Percentiles rank a stretch among this genome's conserved stretches.
phyloP scores from a whole-genome alignment of 331 rosid genomes.

The Cydonia oblonga region DNA sequence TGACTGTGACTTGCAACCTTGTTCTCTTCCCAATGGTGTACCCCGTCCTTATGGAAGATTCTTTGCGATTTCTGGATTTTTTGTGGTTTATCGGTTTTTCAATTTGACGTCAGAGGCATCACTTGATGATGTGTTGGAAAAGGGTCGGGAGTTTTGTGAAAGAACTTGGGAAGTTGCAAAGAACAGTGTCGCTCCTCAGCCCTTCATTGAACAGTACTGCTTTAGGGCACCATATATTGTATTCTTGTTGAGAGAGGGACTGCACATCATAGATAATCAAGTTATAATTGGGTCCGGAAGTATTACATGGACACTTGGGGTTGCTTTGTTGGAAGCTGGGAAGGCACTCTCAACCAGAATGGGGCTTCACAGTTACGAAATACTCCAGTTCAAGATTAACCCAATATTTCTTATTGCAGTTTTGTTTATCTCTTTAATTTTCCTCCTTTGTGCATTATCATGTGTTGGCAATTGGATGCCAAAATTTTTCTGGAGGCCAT shows the following conservation, averaged over 20 bases:
- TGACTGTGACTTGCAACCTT: slow-evolving; percentile 75
- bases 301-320: slow-evolving; percentile 97
- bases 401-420: slow-evolving; percentile 43
- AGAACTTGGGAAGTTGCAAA: slow-evolving; percentile 70
- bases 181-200: slow-evolving; percentile 84
- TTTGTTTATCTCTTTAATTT: slow-evolving; percentile 53
- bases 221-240: slow-evolving; percentile 88
- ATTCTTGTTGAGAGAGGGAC: slow-evolving; percentile 75
- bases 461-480: slow-evolving; percentile 58
- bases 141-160: slow-evolving; percentile 66
- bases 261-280: slow-evolving; percentile 69
- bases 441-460: slow-evolving; percentile 67
- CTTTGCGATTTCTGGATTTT: slow-evolving; percentile 85
- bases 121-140: slow-evolving; percentile 76
- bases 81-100: slow-evolving; percentile 77
- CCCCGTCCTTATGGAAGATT: slow-evolving; percentile 77
- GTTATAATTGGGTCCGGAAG: slow-evolving; percentile 84
- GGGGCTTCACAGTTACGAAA: slow-evolving; percentile 42
- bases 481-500: slow-evolving; percentile 61
- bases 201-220: slow-evolving; percentile 96
- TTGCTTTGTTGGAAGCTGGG: slow-evolving; percentile 92
- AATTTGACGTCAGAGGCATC: slow-evolving; percentile 71
- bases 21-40: slow-evolving; percentile 53
- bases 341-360: slow-evolving; percentile 42
- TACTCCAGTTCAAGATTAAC: slow-evolving; percentile 55